Percentiles rank a stretch among this genome's conserved stretches.
phyloP scores from a whole-genome alignment of 2,329 filamentous ascomycete species.

The Aspergillus fischeri region DNA sequence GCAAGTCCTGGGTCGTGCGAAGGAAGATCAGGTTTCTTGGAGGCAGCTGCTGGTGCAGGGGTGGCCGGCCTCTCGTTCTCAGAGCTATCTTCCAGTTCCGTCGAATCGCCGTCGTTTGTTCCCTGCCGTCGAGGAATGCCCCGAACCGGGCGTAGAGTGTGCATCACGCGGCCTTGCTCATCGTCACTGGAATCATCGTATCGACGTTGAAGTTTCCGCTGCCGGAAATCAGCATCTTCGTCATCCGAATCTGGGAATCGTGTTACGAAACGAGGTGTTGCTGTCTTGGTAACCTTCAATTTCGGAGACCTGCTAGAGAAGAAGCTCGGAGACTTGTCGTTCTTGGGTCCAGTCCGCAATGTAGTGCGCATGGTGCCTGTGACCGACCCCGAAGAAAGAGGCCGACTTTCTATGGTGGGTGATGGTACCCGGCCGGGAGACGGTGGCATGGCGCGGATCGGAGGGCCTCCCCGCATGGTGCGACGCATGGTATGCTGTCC shows the following conservation, averaged over 20 bases:
- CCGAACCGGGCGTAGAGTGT: slow-evolving; percentile 50
- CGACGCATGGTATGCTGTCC: slow-evolving; percentile 60
- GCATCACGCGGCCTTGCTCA: slow-evolving; percentile 43
- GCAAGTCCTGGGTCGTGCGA: slow-evolving; percentile 27
- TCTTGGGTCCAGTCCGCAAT: slow-evolving; percentile 44
- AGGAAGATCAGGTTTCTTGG: slow-evolving; percentile 16
- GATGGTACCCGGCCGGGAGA: slow-evolving; percentile 54
- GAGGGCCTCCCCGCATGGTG: slow-evolving; percentile 62
- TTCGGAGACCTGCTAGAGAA: slow-evolving; percentile 36
- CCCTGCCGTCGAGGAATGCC: slow-evolving; percentile 58
- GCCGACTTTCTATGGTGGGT: slow-evolving; percentile 50
- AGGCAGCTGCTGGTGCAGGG: slow-evolving; percentile 23
- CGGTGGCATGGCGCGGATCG: slow-evolving; percentile 33
- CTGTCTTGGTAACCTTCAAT: slow-evolving; percentile 22
- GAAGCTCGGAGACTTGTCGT: slow-evolving; percentile 39
- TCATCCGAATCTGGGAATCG: slow-evolving; percentile 62
- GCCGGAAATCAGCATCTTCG: slow-evolving; percentile 46
- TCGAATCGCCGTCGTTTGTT: slow-evolving; percentile 58
- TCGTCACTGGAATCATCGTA: slow-evolving; percentile 74
- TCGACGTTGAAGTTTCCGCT: slow-evolving; percentile 50
- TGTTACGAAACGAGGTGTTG: slow-evolving; percentile 36
- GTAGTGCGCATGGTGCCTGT: slow-evolving; percentile 44
- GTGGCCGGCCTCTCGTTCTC: slow-evolving; percentile 42
- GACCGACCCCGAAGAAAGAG: slow-evolving; percentile 41
- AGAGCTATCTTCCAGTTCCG: slow-evolving; percentile 59